Base-by-base conservation (phyloP, 768 basidiomycete genomes). In the Coprinopsis strossmayeri region DNA sequence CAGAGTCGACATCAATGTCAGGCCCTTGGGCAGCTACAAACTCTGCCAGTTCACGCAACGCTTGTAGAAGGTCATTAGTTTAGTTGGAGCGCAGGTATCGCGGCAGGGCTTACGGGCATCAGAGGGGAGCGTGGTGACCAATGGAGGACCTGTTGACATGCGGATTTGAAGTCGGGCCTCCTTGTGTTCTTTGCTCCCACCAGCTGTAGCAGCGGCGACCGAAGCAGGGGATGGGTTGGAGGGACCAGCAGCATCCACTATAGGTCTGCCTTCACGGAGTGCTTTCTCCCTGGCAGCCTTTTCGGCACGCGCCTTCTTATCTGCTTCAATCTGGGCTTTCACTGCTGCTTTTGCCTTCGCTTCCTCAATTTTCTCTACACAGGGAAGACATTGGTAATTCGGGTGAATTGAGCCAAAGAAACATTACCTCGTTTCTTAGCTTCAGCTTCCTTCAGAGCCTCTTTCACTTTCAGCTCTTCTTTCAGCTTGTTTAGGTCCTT, bases 151-250 rank as follows among this genome's bases (percentile, higher is more conserved):
- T 3, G 77, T 80, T 15, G 87, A 79, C 61, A 96, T 68, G 21
- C 95, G 79, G 50, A 96, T 92, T 68, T 95, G 95, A 45, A 98
- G 70, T 50, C 95, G 71, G 2, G 95, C 93, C 58, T 92, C 84
- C 45, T 82, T 82, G 62, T 85, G 92, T 46, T 95, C 91, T 55
- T 78, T 84, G 18, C 87, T 81, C 2, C 34, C 23, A 25, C 49
- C 35, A 27, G 34, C 17, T 21, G 68, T 62, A 5, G 73, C 62
- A 28, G 70, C 51, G 0, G 71, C 53, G 0, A 72, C 54, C 0
- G 67, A 38, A 17, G 69, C 51, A 18, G 62, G 48, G 12, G 68
- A 58, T 3, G 64, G 66, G 62, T 21, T 71, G 67, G 20, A 54
- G 52, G 49, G 46, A 26, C 47, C 44, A 3, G 52, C 27, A 5